Evolutionary conservation across 2,329 filamentous ascomycete genomes (phyloP).

Genomic region (Plenodomus lindquistii): DNA sequence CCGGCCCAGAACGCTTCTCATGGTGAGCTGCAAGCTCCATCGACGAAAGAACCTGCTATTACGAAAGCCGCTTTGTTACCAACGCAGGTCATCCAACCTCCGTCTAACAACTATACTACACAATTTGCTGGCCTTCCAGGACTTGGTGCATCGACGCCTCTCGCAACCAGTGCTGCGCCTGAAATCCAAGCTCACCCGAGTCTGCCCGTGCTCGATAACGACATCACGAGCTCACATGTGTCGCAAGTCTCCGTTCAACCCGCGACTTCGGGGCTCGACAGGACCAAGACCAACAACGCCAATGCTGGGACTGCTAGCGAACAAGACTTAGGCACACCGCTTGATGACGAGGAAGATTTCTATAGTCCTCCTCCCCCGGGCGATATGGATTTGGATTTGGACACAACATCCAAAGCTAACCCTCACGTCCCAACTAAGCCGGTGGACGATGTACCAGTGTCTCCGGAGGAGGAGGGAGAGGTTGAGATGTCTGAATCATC

Average conservation of each 20-base stretch:
- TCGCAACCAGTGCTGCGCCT: not conserved
- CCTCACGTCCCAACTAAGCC: slow-evolving; percentile 1
- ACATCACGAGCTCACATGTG: not conserved
- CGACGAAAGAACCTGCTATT: not conserved
- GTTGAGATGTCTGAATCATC: slow-evolving; percentile 42
- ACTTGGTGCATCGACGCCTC: slow-evolving; percentile 8
- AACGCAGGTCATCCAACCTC: not conserved
- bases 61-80: not conserved
- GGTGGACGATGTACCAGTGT: slow-evolving; percentile 3
- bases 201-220: not conserved
- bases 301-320: not conserved
- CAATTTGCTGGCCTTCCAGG: slow-evolving; percentile 14
- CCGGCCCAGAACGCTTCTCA: not conserved
- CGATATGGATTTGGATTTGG: not conserved
- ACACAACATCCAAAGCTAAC: not conserved
- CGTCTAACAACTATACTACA: too few relatives aligned
- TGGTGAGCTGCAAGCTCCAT: not conserved
- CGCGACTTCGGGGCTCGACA: not conserved
- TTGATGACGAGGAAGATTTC: slow-evolving; percentile 41
- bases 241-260: not conserved
- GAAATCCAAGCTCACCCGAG: not conserved
- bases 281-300: not conserved
- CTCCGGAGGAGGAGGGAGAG: slow-evolving; percentile 38
- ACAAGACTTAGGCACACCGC: slow-evolving; percentile 21
- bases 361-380: slow-evolving; percentile 36